A percentile compares a stretch with the other conserved stretches of the same genome.
Conservation (phyloP, 2,329 filamentous ascomycete species). For the Malbranchea cinnamomea region DNA sequence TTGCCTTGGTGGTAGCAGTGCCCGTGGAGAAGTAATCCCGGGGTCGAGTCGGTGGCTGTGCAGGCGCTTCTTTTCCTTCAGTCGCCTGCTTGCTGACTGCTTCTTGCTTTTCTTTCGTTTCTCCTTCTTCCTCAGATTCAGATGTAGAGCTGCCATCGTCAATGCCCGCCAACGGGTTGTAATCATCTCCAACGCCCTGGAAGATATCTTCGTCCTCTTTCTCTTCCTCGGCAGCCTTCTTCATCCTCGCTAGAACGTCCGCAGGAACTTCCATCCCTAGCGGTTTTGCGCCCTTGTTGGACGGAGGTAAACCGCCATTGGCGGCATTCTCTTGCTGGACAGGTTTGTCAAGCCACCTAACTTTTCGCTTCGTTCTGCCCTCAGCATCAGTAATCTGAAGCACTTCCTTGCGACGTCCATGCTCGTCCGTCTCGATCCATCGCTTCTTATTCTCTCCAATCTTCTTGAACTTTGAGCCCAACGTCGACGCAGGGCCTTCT, state of each 20-base stretch:
- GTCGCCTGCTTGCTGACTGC: background rate
- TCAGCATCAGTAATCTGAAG: slow-evolving; percentile 44
- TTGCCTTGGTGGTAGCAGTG: slow-evolving; percentile 15
- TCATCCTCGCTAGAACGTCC: slow-evolving; percentile 23
- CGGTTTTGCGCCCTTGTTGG: slow-evolving; percentile 32
- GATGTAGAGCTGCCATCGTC: slow-evolving; percentile 31
- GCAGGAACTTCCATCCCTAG: slow-evolving; percentile 37
- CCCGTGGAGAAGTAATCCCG: slow-evolving; percentile 36
- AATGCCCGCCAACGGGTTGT: slow-evolving; percentile 42
- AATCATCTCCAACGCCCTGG: slow-evolving; percentile 42
- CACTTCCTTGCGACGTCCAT: slow-evolving; percentile 39
- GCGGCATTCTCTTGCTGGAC: slow-evolving; percentile 15
- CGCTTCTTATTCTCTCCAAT: slow-evolving; percentile 35
- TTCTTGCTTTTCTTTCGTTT: slow-evolving; percentile 11
- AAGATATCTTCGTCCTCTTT: slow-evolving; percentile 49
- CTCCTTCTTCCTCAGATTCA: slow-evolving; percentile 23
- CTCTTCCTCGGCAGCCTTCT: slow-evolving; percentile 16
- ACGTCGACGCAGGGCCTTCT: slow-evolving; percentile 31
- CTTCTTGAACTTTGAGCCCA: slow-evolving; percentile 43
- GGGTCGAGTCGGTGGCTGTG: slow-evolving; percentile 13
- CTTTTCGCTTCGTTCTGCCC: slow-evolving; percentile 47
- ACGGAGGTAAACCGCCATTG: slow-evolving; percentile 23
- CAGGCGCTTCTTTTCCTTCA: background rate
- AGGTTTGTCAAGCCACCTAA: slow-evolving; percentile 35
- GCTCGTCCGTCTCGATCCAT: slow-evolving; percentile 41